These are phyloP conservation scores for Blepharisma stoltei DNA, from an alignment of 73 alveolate species.

Conservation along the genomic window DNA sequence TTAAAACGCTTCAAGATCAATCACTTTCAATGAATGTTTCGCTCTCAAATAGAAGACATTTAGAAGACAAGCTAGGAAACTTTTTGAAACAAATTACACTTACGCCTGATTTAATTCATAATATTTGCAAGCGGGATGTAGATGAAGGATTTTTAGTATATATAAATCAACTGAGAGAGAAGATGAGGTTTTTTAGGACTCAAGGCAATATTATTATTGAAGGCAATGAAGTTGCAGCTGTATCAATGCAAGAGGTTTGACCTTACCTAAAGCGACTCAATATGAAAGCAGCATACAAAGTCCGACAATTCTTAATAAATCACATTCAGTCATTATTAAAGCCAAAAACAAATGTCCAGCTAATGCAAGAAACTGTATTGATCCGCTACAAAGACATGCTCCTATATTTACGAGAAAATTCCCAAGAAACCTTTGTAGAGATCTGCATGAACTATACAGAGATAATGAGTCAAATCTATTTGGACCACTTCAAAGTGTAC, in stretches of 20 bases:
- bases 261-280: constrained; percentile 64
- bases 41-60: constrained; percentile 50
- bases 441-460: constrained; percentile 52
- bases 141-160: constrained; percentile 57
- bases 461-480: constrained; percentile 47
- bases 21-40: constrained; percentile 39
- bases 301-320: constrained; percentile 44
- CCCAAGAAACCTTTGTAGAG: constrained; percentile 57
- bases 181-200: constrained; percentile 11
- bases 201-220: constrained; percentile 8
- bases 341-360: constrained; percentile 64
- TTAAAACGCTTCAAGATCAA: constrained; percentile 50
- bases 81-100: constrained; percentile 43
- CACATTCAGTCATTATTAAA: constrained; percentile 51
- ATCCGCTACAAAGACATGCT: constrained; percentile 48
- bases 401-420: constrained; percentile 40
- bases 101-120: constrained; percentile 48
- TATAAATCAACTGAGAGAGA: constrained; percentile 42
- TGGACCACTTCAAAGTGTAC: constrained; percentile 40
- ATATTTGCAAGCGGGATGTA: constrained; percentile 55
- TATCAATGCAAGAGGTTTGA: constrained; percentile 40
- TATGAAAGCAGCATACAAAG: constrained; percentile 47
- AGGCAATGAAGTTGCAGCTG: constrained; percentile 20
- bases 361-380: constrained; percentile 51
- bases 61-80: constrained; percentile 50